phyloP scores from a whole-genome alignment of 2,329 filamentous ascomycete genomes.

The Diaporthe amygdali region DNA sequence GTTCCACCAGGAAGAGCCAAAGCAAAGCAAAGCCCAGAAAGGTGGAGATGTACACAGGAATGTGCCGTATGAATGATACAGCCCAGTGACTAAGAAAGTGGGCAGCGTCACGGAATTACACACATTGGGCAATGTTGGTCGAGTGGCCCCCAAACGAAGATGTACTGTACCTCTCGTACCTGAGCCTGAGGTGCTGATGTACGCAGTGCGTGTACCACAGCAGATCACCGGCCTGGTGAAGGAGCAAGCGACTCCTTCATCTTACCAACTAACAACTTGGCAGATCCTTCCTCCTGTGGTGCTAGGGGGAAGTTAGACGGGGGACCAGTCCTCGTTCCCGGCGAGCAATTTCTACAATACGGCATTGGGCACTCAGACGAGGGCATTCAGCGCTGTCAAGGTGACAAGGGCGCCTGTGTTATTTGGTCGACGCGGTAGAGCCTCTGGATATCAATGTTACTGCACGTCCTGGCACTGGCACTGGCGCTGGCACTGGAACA shows the following conservation, averaged over 20 bases:
- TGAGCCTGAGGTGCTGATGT: background rate
- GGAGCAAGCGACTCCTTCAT: background rate
- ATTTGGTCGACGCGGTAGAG: too few relatives aligned
- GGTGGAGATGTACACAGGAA: background rate
- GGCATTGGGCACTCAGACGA: too few relatives aligned
- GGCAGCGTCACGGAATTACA: background rate
- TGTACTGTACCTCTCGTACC: background rate
- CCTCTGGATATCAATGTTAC: too few relatives aligned
- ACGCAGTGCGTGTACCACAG: background rate
- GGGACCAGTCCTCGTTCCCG: background rate
- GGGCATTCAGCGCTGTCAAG: too few relatives aligned
- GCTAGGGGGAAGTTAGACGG: background rate
- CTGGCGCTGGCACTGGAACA: too few relatives aligned
- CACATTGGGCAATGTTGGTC: background rate
- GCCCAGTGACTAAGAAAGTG: background rate
- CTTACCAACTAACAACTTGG: background rate
- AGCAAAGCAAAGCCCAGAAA: background rate
- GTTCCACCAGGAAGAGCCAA: background rate
- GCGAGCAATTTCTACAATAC: background rate
- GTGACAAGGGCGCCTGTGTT: too few relatives aligned
- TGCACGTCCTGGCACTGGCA: too few relatives aligned
- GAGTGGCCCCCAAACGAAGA: background rate
- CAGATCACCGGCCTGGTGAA: background rate
- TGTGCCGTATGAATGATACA: background rate
- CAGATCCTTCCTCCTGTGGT: slow-evolving; percentile 10